Conservation (phyloP, 2,329 filamentous ascomycete genomes). For the Lachnellula arida region DNA sequence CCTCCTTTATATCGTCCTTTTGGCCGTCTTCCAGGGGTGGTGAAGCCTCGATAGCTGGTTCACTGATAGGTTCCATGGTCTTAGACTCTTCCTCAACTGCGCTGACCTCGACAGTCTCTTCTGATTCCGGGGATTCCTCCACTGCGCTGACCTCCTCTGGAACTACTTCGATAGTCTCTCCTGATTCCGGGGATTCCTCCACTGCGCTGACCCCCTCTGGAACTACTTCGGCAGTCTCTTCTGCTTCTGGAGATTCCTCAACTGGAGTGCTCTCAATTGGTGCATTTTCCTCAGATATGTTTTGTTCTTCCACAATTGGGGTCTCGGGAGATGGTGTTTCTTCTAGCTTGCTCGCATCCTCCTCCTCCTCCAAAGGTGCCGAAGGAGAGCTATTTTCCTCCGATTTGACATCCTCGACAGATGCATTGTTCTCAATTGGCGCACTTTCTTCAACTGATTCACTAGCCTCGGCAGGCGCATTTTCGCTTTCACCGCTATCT, state of each 20-base stretch:
- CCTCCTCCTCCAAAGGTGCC: too few relatives aligned
- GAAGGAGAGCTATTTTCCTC: too few relatives aligned
- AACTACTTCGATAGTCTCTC: constrained; percentile 6
- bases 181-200: background rate
- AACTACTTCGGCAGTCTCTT: constrained; percentile 5
- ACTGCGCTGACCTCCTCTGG: constrained; percentile 4
- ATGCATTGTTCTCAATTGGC: background rate
- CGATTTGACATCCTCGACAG: too few relatives aligned
- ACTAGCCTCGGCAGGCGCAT: too few relatives aligned
- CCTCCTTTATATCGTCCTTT: background rate
- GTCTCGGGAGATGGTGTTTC: background rate
- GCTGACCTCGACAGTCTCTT: constrained; percentile 7
- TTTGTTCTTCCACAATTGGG: too few relatives aligned
- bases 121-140: background rate
- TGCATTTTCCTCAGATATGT: too few relatives aligned
- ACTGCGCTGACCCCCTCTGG: constrained; percentile 7
- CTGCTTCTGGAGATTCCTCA: background rate
- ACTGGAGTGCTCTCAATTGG: background rate
- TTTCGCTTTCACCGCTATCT: too few relatives aligned
- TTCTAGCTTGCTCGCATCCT: background rate
- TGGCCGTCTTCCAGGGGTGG: background rate
- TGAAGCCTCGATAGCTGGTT: background rate
- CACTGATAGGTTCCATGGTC: background rate
- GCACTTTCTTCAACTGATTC: background rate
- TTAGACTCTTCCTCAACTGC: constrained; percentile 3